Percentiles rank a stretch among this genome's conserved stretches.
Evolutionary conservation across 768 basidiomycete species (phyloP).

Genomic region (Collybia mongolica): DNA sequence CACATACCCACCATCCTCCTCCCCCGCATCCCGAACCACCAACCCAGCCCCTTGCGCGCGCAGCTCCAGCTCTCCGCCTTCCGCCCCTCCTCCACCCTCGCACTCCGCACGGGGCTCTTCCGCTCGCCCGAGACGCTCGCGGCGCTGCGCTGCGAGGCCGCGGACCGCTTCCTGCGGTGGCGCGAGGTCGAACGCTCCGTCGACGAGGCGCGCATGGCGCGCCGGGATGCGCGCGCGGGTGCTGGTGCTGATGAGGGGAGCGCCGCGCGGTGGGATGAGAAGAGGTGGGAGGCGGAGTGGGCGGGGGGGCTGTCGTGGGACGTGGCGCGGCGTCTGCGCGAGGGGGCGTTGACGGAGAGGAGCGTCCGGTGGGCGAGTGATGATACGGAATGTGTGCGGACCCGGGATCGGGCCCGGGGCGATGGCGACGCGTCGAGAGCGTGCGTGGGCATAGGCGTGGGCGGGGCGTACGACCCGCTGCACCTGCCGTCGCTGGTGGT

Average conservation of each 20-base stretch:
- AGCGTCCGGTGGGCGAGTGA: slow-evolving; percentile 5
- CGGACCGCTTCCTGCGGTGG: slow-evolving; percentile 72
- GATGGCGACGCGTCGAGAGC: too few relatives aligned
- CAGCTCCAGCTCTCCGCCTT: slow-evolving; percentile 51
- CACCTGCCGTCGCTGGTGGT: slow-evolving; percentile 63
- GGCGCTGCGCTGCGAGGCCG: slow-evolving; percentile 58
- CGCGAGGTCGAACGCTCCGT: slow-evolving; percentile 64
- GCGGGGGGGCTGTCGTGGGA: slow-evolving; percentile 58
- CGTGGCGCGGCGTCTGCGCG: slow-evolving; percentile 50
- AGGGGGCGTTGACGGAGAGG: slow-evolving; percentile 28
- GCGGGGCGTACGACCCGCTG: slow-evolving; percentile 52
- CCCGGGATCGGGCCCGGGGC: too few relatives aligned
- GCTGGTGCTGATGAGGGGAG: slow-evolving; percentile 10
- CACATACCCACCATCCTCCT: slow-evolving; percentile 61
- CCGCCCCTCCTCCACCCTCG: slow-evolving; percentile 46
- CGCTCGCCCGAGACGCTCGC: slow-evolving; percentile 61
- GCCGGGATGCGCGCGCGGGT: slow-evolving; percentile 17
- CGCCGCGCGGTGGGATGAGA: slow-evolving; percentile 52
- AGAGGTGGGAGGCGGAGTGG: slow-evolving; percentile 69
- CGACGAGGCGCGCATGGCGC: slow-evolving; percentile 34
- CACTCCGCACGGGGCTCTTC: slow-evolving; percentile 61
- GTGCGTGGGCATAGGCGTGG: too few relatives aligned
- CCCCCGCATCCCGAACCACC: slow-evolving; percentile 35
- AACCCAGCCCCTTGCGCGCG: slow-evolving; percentile 15
- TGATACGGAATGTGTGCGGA: too few relatives aligned